Percentiles rank a stretch among this genome's conserved stretches.
phyloP scores from a whole-genome alignment of 2,329 filamentous ascomycete species.

The Metarhizium album region DNA sequence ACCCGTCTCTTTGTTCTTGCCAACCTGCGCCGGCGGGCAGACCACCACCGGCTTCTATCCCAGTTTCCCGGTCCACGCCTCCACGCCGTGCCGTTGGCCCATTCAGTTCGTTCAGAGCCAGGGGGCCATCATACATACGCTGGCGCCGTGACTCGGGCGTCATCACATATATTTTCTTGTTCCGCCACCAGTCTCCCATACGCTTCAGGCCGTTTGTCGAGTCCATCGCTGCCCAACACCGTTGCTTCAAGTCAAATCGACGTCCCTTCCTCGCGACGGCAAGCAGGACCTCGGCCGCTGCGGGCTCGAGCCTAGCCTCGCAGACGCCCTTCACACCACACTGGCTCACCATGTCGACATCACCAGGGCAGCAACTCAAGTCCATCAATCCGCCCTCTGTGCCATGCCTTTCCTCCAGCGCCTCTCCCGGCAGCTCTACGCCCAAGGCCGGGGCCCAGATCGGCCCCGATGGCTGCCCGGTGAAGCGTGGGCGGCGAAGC shows the following conservation, averaged over 20 bases:
- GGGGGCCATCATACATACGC: not conserved
- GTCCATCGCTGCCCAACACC: not conserved
- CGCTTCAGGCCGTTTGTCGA: not conserved
- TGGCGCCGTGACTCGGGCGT: not conserved
- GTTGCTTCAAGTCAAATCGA: not conserved
- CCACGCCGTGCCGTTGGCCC: not conserved
- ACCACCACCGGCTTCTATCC: not conserved
- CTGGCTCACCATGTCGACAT: not conserved
- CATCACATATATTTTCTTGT: not conserved
- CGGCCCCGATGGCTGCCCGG: not conserved
- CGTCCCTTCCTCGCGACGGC: not conserved
- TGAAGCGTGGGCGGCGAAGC: constrained; percentile 39
- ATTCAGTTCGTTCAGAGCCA: not conserved
- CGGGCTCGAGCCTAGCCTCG: not conserved
- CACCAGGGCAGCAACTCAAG: not conserved
- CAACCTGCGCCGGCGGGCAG: no score
- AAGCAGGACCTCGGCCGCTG: not conserved
- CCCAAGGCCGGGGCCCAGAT: not conserved
- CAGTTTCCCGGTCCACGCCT: not conserved
- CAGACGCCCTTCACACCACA: not conserved
- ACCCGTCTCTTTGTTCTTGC: not conserved
- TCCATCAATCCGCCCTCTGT: not conserved
- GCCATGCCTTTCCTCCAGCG: not conserved
- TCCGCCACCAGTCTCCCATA: not conserved
- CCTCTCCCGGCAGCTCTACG: not conserved